These are phyloP conservation scores for Westerdykella aurantiaca DNA, from an alignment of 2,329 filamentous ascomycete species.

Conservation along the genomic window DNA sequence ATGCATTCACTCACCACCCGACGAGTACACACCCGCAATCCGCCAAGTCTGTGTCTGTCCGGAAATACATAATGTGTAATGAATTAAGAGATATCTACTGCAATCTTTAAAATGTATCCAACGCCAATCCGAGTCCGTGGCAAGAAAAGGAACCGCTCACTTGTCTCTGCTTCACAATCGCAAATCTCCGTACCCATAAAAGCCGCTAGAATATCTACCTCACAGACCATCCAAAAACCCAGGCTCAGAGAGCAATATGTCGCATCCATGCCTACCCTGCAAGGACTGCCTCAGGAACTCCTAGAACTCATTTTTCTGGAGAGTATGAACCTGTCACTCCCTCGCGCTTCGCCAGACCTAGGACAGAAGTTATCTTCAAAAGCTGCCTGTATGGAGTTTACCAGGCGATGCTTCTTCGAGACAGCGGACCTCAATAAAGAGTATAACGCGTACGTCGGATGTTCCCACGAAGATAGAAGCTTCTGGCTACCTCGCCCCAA, in stretches of 20 bases:
- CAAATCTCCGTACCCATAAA: background rate
- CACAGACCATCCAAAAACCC: slow-evolving; percentile 8
- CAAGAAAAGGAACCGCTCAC: slow-evolving; percentile 21
- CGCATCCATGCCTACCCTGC: slow-evolving; percentile 28
- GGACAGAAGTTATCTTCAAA: slow-evolving; percentile 29
- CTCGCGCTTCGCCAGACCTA: slow-evolving; percentile 24
- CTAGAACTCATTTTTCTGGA: slow-evolving; percentile 34
- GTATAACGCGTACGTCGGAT: slow-evolving; percentile 7
- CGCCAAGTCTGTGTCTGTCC: background rate
- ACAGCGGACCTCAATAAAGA: slow-evolving; percentile 28
- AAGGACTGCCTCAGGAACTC: slow-evolving; percentile 31
- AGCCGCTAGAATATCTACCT: slow-evolving; percentile 4
- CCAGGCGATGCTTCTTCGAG: slow-evolving; percentile 29
- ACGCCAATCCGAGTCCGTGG: slow-evolving; percentile 32
- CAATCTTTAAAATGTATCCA: slow-evolving; percentile 17
- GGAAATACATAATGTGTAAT: background rate
- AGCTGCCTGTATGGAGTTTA: slow-evolving; percentile 23
- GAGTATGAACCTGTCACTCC: slow-evolving; percentile 33
- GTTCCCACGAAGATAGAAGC: too few species aligned
- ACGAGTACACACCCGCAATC: background rate
- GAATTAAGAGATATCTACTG: background rate
- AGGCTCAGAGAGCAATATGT: slow-evolving; percentile 9
- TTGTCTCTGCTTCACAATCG: slow-evolving; percentile 1
- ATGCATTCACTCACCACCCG: background rate
- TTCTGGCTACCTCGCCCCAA: slow-evolving; percentile 4